Base-by-base conservation (phyloP, 139 green algal genomes). In the Chara braunii region DNA sequence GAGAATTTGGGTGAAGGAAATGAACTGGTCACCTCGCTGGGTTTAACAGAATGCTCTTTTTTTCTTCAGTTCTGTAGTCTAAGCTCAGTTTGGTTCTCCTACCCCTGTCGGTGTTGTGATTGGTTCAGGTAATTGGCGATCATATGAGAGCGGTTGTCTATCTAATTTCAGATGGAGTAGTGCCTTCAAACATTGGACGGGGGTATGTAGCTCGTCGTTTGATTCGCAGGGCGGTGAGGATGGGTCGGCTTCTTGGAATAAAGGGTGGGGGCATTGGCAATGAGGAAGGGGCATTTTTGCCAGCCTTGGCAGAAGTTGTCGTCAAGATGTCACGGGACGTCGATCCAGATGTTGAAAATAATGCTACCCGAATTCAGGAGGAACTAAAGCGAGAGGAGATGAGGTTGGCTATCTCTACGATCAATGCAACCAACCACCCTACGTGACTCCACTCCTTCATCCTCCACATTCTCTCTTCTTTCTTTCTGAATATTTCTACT, bases 161-260 rank as follows among this genome's bases (percentile, higher is more conserved):
- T 78, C 68, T 96, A 7, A 79, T 95, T 32, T 78, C 75, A 14
- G 78, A 84, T 34, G 89, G 90, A 2, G 88, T 96, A 24, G 70
- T 80, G 7, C 84, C 90, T 18, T 89, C 81, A 58, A 96, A 96
- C 68, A 63, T 95, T 2, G 89, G 89, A 3, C 71, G 90, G 3
- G 90, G 90, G 32, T 96, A 96, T 74, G 80, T 95, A 30, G 73
- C 95, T 40, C 80, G 90, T 5, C 77, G 90, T 14, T 81, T 96
- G 43, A 75, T 95, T 37, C 55, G 90, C 0, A 78, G 88, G 2
- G 84, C 87, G 33, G 73, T 95, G 28, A 57, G 75, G 42, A 79
- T 55, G 45, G 62, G 69, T 23, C 56, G 77, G 11, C 43, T 79
- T 1, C 51, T 84, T 2, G 78, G 78, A 28, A 88, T 94, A 75